These are phyloP conservation scores for Nakazawaea ambrosiae DNA, from an alignment of 805 yeast species.

Conservation along the genomic window DNA sequence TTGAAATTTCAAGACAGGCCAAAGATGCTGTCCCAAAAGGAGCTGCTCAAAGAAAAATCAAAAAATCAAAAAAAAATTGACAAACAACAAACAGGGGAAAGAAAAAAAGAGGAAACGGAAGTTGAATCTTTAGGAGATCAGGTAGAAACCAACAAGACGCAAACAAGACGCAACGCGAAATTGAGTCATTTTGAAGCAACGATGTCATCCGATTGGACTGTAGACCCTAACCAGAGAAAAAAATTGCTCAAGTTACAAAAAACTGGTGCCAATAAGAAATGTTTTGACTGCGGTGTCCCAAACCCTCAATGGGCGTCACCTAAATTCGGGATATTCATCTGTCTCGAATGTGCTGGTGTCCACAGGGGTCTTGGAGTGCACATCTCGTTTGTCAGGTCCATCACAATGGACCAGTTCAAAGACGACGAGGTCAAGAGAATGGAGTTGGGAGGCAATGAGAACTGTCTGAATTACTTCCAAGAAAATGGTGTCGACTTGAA, in stretches of 20 bases:
- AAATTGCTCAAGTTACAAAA: conserved; percentile 72
- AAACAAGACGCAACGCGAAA: too few relatives aligned
- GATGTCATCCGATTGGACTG: conserved; percentile 62
- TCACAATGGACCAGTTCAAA: conserved; percentile 98
- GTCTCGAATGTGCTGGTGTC: conserved; percentile 95
- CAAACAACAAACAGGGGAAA: too few relatives aligned
- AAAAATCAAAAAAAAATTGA: too few relatives aligned
- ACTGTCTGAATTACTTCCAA: conserved; percentile 60
- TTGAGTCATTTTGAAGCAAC: too few relatives aligned
- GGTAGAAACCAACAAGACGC: too few relatives aligned
- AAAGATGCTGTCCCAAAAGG: too few relatives aligned
- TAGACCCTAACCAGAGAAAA: conserved; percentile 89
- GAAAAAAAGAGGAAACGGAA: too few relatives aligned
- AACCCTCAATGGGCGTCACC: conserved; percentile 99
- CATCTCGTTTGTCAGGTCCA: conserved; percentile 90
- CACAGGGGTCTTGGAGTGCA: conserved; percentile 97
- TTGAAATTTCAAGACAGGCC: too few relatives aligned
- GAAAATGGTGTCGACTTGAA: conserved; percentile 62
- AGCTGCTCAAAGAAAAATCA: too few relatives aligned
- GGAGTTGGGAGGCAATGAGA: conserved; percentile 92
- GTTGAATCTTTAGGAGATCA: too few relatives aligned
- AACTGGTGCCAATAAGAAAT: conserved; percentile 73
- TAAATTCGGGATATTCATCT: conserved; percentile 93
- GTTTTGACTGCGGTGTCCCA: conserved; percentile 92
- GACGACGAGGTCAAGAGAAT: conserved; percentile 82